Evolutionary conservation across 208 protist species (phyloP), one percentile per base, ranked within the genome.

Genomic region (Leishmania aethiopica): DNA sequence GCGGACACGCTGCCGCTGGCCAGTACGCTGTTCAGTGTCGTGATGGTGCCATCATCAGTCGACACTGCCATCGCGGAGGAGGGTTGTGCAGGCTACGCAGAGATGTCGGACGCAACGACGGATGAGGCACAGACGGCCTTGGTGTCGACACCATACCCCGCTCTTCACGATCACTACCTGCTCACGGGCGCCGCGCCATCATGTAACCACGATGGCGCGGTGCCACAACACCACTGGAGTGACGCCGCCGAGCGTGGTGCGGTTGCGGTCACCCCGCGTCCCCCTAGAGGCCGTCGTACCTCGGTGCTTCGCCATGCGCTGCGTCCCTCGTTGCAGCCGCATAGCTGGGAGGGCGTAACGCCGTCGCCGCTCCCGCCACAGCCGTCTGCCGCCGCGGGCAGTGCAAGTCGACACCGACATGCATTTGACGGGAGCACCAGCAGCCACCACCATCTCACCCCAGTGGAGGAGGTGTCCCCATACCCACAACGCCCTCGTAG

Each of bases 1-100:
- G 77, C 81, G 15, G 84, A 92, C 35, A 89, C 86, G 47, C 70
- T 88, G n/a, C 40, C 77, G 2, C 80, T 86, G 64, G 82, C 85
- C 28, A 82, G 79, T 28, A 77, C 82, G 3, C 67, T 80, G 49
- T 81, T 89, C 51, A 80, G 86, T 13, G 84, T 89, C 17, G 86
- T 91, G 42, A 80, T 89, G 66, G 71, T 81, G 60, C 35, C 37
- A 11, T 28, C 77, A 49, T 25, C 64, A 10, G 22, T 67, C 19
- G 51, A 35, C 73, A 45, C 32, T 25, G n/a, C 51, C 19, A 3
- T n/a, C 66, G 37, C 51, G 15, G 4, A 78, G 45, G 59, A 66
- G 37, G 3, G 49, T 1, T 22, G 42, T 35, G 37, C 42, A 64
- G 40, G 45, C 19, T 53, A 28, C 11, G 28, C 42, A 55, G 45